Base-by-base conservation (phyloP, 2,329 filamentous ascomycete species). In the Paradendryphiella salina region DNA sequence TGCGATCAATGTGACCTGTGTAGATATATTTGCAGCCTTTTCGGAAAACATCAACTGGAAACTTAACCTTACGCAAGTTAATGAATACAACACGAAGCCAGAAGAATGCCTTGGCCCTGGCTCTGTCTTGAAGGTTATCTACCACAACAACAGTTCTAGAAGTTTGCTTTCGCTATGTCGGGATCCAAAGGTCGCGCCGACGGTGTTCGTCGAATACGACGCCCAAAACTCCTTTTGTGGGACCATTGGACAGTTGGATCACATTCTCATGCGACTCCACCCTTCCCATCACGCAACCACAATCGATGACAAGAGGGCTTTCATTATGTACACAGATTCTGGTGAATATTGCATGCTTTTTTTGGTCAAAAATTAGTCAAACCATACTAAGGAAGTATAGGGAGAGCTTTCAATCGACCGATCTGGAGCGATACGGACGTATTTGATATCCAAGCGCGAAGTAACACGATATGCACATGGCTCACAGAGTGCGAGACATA, bases 11-110 rank as follows among this genome's bases (percentile, higher is more conserved):
- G 42, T 17, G 33, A 28, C 23, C 42, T 45, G 18, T 45, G 42
- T 11, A 18, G 14, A n/a, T 45, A 45, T 36, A 45, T 45, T 11
- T 45, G 42, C 15, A 45, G 8, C n/a, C 42, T 45, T 11, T 45
- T 45, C 20, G 42, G 40, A 15, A 15, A 9, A 11, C 9, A n/a
- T 15, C 18, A 45, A 14, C 11, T 45, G 10, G 21, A 45, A 18
- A 14, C 23, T 13, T 45, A 26, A 26, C 6, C 14, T 36, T 17
- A 15, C 21, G 1, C 21, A 21, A 26, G 42, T 23, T 5, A 11
- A 15, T 7, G 33, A 45, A 9, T 23, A 18, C 4, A 29, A 45
- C 8, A 17, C 11, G 4, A 28, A 34, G 7, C 18, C 26, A 23
- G 40, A 18, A 14, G 40, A 34, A 11, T 11, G 13, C 10, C 23